A percentile compares a stretch with the other conserved stretches of the same genome.
Evolutionary conservation across 257 asterid species (phyloP).

Genomic region (Plantago elongata): DNA sequence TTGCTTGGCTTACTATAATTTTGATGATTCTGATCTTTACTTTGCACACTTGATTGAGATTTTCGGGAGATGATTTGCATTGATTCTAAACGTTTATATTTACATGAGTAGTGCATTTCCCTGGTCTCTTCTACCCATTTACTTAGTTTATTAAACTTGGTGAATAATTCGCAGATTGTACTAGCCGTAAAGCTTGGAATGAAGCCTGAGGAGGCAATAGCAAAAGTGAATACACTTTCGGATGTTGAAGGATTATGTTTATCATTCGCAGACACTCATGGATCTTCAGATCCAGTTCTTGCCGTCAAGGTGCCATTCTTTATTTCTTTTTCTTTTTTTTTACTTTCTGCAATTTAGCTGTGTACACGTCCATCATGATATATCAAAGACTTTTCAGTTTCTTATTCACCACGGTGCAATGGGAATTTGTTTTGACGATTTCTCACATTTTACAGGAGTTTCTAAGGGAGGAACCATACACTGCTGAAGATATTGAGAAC

Average conservation of each 20-base stretch:
- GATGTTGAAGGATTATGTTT: conserved; percentile 85
- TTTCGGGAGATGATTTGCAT: too few relatives aligned
- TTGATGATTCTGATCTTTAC: too few relatives aligned
- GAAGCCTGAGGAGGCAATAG: conserved; percentile 66
- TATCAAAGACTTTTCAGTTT: not conserved
- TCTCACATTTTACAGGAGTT: conserved; percentile 43
- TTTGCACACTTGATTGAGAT: too few relatives aligned
- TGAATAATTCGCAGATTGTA: conserved; percentile 53
- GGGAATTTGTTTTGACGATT: not conserved
- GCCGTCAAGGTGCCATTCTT: conserved; percentile 62
- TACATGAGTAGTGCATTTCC: too few relatives aligned
- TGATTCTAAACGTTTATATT: too few relatives aligned
- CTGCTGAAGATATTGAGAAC: conserved; percentile 64
- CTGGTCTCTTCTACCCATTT: not conserved
- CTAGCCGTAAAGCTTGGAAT: conserved; percentile 79
- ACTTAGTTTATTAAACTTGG: not conserved
- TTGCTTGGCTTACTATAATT: too few relatives aligned
- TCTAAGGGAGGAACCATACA: conserved; percentile 73
- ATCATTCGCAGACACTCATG: conserved; percentile 57
- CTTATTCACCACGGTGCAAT: conserved; percentile 1
- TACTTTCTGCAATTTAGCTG: not conserved
- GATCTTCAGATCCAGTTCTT: conserved; percentile 77
- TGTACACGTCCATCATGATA: too few relatives aligned
- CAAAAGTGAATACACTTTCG: conserved; percentile 72
- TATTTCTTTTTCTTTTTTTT: not conserved